Percentiles rank a stretch among this genome's conserved stretches.
phyloP scores from a whole-genome alignment of 179 eudicot genomes.

The Drosera spatulata region DNA sequence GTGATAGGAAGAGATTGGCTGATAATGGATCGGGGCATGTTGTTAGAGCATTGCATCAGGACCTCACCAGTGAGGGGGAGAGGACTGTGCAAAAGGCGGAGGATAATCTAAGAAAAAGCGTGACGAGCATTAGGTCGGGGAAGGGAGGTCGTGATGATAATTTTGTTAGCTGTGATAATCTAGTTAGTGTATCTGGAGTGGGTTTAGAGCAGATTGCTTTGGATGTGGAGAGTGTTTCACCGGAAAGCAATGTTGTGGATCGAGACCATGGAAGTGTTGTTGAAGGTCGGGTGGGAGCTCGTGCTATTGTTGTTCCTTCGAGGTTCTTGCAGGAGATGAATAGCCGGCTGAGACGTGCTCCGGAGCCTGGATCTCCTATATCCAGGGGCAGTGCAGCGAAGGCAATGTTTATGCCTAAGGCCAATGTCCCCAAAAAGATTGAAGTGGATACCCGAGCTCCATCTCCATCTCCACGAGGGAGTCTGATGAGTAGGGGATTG shows the following conservation, averaged over 20 bases:
- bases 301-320: constrained; percentile 46
- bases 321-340: constrained; percentile 77
- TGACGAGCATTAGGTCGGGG: constrained; percentile 24
- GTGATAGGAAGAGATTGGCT: constrained; percentile 27
- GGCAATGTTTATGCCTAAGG: constrained; percentile 28
- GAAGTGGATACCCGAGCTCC: constrained; percentile 17
- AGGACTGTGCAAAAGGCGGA: constrained; percentile 23
- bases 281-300: constrained; percentile 27
- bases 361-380: constrained; percentile 56
- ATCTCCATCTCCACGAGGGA: constrained; percentile 38
- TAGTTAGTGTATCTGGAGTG: constrained; percentile 20
- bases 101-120: constrained; percentile 37
- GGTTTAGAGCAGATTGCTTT: constrained; percentile 42
- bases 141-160: constrained; percentile 18
- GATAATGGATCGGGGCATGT: constrained; percentile 43
- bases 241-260: constrained; percentile 53
- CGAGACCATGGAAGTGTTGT: constrained; percentile 24
- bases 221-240: constrained; percentile 74
- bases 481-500: constrained; percentile 16
- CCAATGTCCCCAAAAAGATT: constrained; percentile 18
- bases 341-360: constrained; percentile 43
- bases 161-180: constrained; percentile 13
- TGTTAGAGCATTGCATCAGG: constrained; percentile 37
- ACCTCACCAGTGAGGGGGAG: constrained; percentile 29
- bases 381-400: constrained; percentile 32